These are phyloP conservation scores for Oryza nivara DNA, from an alignment of 176 grass and related monocot genomes.

Conservation along the genomic window DNA sequence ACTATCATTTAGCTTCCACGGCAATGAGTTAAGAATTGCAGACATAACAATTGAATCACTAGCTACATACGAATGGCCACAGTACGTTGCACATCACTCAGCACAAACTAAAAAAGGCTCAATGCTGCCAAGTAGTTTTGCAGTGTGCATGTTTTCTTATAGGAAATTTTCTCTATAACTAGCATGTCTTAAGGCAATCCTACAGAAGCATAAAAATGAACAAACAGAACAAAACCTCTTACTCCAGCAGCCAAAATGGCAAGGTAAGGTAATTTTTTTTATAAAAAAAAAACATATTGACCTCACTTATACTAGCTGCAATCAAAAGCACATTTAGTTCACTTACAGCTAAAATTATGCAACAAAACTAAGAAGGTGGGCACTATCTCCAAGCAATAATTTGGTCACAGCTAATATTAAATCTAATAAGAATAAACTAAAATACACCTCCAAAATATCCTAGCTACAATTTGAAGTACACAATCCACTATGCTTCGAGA, in stretches of 20 bases:
- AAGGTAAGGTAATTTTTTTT: background rate
- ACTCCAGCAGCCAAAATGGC: constrained; percentile 9
- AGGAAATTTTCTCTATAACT: constrained; percentile 2
- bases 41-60: background rate
- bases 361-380: constrained; percentile 22
- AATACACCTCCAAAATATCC: background rate
- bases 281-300: background rate
- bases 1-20: constrained; percentile 13
- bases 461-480: background rate
- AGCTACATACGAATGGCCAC: background rate
- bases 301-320: background rate
- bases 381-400: constrained; percentile 11
- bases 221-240: background rate
- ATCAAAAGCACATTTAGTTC: background rate
- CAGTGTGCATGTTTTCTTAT: constrained; percentile 17
- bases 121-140: constrained; percentile 11
- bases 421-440: background rate
- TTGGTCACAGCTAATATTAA: constrained; percentile 11
- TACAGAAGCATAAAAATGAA: background rate
- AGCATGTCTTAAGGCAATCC: constrained; percentile 13
- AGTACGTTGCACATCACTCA: background rate
- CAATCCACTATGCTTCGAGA: background rate
- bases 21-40: background rate
- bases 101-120: constrained; percentile 9
- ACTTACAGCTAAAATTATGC: background rate